Percentiles rank a stretch among this genome's conserved stretches.
These are phyloP conservation scores for Lentinus polychrous DNA, from an alignment of 1,284 basidiomycete species.

Conservation along the genomic window DNA sequence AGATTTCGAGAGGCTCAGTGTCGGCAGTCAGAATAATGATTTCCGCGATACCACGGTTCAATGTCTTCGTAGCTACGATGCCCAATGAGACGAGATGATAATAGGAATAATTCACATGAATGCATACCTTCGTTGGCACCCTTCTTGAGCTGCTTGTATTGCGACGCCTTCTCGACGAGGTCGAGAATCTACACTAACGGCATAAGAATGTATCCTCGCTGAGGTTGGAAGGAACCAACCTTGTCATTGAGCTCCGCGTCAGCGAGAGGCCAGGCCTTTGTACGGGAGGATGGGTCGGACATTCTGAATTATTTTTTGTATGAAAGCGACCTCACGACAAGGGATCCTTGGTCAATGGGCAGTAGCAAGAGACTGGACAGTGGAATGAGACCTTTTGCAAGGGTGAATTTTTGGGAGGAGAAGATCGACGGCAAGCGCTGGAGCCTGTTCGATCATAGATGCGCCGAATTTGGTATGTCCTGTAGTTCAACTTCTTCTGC, in stretches of 20 bases:
- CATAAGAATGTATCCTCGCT: slow-evolving; percentile 1
- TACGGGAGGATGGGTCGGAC: slow-evolving; percentile 38
- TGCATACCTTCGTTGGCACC: slow-evolving; percentile 86
- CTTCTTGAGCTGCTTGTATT: slow-evolving; percentile 98
- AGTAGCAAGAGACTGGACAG: too few species aligned
- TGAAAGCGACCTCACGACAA: slow-evolving; percentile 59
- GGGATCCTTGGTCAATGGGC: slow-evolving; percentile 65
- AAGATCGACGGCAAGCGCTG: too few species aligned
- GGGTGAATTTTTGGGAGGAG: too few species aligned
- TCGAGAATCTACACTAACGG: slow-evolving; percentile 67
- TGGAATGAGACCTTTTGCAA: too few species aligned
- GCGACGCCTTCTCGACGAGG: slow-evolving; percentile 81
- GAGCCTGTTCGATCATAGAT: too few species aligned
- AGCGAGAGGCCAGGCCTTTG: slow-evolving; percentile 93
- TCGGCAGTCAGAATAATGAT: slow-evolving; percentile 98
- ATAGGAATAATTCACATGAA: background rate
- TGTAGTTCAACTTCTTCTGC: too few species aligned
- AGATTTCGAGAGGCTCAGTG: slow-evolving; percentile 96
- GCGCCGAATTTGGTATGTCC: too few species aligned
- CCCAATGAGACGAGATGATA: too few species aligned
- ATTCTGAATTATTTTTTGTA: slow-evolving; percentile 29
- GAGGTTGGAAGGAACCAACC: slow-evolving; percentile 42
- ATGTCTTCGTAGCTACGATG: slow-evolving; percentile 81
- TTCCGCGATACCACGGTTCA: slow-evolving; percentile 98
- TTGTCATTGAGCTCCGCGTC: slow-evolving; percentile 89